Conservation (phyloP, 257 asterid species). For the Solanum chmielewskii region DNA sequence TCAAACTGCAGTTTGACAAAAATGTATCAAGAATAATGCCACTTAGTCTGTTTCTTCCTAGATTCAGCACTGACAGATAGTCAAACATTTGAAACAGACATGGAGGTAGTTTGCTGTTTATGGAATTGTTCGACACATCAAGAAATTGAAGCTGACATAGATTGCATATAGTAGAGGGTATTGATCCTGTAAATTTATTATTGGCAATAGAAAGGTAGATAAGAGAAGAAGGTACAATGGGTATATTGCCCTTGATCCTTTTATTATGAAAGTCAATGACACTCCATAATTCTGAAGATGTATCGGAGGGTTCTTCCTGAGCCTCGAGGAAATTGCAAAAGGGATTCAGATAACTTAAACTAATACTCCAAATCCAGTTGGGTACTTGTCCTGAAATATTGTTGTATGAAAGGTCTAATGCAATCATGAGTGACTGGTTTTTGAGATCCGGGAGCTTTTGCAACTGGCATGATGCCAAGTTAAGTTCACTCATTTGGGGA, state of each 20-base stretch:
- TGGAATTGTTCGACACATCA: neutral
- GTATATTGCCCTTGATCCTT: constrained; percentile 15
- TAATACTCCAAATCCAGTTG: constrained; percentile 23
- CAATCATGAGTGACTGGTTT: neutral
- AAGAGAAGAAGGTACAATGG: constrained; percentile 1
- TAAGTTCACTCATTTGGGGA: neutral
- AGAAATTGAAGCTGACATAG: neutral
- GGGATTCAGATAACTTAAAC: constrained; percentile 4
- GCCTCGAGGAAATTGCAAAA: constrained; percentile 16
- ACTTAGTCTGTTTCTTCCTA: neutral
- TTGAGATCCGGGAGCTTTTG: constrained; percentile 12
- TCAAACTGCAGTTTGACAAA: neutral
- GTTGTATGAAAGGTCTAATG: constrained; percentile 25
- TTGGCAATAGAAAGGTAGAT: neutral
- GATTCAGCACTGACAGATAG: neutral
- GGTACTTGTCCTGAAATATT: constrained; percentile 20
- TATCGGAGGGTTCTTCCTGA: neutral
- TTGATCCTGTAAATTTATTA: neutral
- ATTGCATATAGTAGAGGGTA: neutral
- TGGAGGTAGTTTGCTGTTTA: neutral
- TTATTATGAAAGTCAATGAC: constrained; percentile 8
- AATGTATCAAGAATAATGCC: neutral
- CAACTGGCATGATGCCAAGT: constrained; percentile 19
- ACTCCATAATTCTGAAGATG: too few relatives aligned
- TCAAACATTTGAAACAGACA: neutral